Conservation (phyloP, 2,329 filamentous ascomycete species). For the Pseudogymnoascus sp. region DNA sequence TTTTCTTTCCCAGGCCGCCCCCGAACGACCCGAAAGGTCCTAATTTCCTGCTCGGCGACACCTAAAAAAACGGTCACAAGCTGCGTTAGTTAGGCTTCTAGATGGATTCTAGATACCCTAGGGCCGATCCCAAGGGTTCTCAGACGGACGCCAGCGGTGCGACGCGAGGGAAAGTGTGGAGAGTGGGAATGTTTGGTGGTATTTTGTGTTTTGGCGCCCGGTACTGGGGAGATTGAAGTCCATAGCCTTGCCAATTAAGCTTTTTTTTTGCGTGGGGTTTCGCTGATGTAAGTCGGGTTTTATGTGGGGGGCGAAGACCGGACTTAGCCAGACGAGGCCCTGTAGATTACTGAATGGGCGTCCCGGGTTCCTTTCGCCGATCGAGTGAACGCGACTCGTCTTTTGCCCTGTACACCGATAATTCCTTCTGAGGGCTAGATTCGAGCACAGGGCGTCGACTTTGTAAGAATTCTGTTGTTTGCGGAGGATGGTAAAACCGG, state of each 20-base stretch:
- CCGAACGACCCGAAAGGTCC: neutral
- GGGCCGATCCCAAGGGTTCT: neutral
- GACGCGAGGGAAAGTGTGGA: neutral
- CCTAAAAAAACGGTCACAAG: neutral
- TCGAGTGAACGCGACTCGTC: neutral
- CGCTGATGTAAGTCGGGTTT: neutral
- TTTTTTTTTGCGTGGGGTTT: conserved; percentile 4
- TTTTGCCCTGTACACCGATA: neutral
- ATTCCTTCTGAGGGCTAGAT: conserved; percentile 9
- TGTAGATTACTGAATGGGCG: neutral
- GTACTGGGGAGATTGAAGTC: neutral
- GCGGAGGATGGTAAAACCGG: neutral
- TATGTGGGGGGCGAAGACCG: neutral
- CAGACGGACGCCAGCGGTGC: neutral
- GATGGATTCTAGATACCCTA: neutral
- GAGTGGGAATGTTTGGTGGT: neutral
- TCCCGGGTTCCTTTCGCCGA: neutral
- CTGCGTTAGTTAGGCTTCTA: neutral
- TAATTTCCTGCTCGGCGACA: neutral
- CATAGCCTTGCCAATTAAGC: neutral
- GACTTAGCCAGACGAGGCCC: neutral
- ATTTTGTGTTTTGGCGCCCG: neutral
- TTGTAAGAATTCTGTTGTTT: neutral
- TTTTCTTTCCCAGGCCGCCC: neutral
- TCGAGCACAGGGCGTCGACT: neutral